These are phyloP conservation scores for Penium margaritaceum DNA, from an alignment of 139 green algal genomes.

Conservation along the genomic window DNA sequence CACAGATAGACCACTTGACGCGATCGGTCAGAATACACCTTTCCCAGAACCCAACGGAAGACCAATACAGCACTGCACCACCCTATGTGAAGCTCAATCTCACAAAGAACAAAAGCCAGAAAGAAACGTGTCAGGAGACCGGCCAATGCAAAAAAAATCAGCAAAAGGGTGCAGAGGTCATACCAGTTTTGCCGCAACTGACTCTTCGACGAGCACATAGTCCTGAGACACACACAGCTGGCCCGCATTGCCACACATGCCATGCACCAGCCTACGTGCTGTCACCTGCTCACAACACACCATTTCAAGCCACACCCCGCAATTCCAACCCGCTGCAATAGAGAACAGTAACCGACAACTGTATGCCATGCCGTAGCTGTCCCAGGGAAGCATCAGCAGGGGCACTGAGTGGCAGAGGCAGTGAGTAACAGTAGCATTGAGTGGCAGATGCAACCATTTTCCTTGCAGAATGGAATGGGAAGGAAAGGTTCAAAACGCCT, in stretches of 20 bases:
- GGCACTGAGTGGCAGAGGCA: background rate
- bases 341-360: background rate
- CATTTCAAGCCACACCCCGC: no score
- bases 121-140: no score
- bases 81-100: no score
- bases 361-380: background rate
- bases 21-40: no score
- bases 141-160: background rate
- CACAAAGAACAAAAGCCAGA: no score
- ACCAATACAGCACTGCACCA: no score
- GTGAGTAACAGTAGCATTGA: background rate
- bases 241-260: slow-evolving; percentile 39
- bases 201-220: slow-evolving; percentile 45
- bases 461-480: background rate
- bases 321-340: no score
- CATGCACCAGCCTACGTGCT: slow-evolving; percentile 10
- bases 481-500: background rate
- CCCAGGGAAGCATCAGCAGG: background rate
- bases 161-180: background rate
- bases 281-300: no score
- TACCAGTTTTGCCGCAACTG: slow-evolving; percentile 21
- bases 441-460: background rate
- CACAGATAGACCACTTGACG: no score
- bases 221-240: slow-evolving; percentile 45
- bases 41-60: no score